phyloP scores from a whole-genome alignment of 805 yeast genomes.

The Limtongia smithiae region DNA sequence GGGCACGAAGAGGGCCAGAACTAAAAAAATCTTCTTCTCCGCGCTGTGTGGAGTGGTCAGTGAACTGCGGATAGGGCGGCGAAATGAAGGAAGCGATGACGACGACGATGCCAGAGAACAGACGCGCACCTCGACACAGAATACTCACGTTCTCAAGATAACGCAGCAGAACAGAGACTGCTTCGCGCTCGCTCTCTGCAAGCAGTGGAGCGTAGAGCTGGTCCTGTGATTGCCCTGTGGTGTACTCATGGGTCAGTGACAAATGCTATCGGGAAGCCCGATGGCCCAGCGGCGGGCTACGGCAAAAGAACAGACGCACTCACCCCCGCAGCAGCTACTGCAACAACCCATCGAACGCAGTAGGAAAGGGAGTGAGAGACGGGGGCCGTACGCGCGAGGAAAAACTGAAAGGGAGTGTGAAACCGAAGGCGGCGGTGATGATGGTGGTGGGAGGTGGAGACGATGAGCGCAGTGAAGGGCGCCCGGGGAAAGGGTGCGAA shows the following conservation, averaged over 20 bases:
- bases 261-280: background rate
- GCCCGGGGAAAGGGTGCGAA: background rate
- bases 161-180: conserved; percentile 83
- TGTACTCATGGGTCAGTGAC: background rate
- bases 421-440: background rate
- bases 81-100: background rate
- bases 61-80: background rate
- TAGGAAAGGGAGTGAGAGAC: background rate
- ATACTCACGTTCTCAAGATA: conserved; percentile 68
- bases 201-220: conserved; percentile 72
- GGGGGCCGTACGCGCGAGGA: background rate
- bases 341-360: conserved; percentile 22
- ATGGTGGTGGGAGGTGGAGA: too few species aligned
- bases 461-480: background rate
- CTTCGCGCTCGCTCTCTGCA: conserved; percentile 95
- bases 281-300: background rate
- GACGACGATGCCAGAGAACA: background rate
- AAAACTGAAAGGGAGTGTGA: background rate
- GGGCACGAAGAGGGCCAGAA: conserved; percentile 76
- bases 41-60: conserved; percentile 36
- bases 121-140: background rate
- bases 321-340: conserved; percentile 30
- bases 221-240: conserved; percentile 31
- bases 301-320: background rate
- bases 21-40: conserved; percentile 85